Evolutionary conservation across 2,329 filamentous ascomycete genomes (phyloP).

Genomic region (Colletotrichum tanaceti): DNA sequence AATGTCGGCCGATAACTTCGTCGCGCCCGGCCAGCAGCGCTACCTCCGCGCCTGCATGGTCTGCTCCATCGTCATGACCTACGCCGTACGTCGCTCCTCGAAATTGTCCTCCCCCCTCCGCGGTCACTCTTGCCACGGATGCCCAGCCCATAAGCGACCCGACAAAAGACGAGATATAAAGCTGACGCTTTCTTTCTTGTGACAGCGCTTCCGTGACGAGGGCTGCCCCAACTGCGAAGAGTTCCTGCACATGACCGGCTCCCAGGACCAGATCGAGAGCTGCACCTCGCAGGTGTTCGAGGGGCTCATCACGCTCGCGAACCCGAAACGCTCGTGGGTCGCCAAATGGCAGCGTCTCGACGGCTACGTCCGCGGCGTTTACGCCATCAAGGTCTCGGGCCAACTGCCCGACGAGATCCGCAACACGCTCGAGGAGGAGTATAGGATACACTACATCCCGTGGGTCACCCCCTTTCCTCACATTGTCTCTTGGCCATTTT

Average conservation of each 20-base stretch:
- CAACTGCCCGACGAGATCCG: constrained; percentile 76
- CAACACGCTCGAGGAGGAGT: constrained; percentile 70
- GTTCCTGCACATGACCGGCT: constrained; percentile 84
- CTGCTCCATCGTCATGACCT: constrained; percentile 92
- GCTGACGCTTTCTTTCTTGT: background rate
- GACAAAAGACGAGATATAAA: background rate
- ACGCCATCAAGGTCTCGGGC: constrained; percentile 94
- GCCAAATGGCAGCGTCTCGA: constrained; percentile 96
- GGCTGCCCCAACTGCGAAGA: constrained; percentile 98
- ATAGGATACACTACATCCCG: constrained; percentile 74
- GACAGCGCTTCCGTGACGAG: constrained; percentile 82
- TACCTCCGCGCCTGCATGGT: constrained; percentile 98
- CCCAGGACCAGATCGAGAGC: constrained; percentile 84
- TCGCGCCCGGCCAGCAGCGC: constrained; percentile 80
- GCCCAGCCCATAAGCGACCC: background rate
- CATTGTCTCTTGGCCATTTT: background rate
- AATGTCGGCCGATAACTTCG: constrained; percentile 69
- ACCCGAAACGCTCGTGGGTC: constrained; percentile 90
- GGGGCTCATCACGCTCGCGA: constrained; percentile 85
- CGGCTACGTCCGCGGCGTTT: constrained; percentile 87
- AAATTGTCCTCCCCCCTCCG: constrained; percentile 14
- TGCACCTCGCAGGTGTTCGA: constrained; percentile 98
- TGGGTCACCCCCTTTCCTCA: constrained; percentile 54
- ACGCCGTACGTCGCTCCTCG: constrained; percentile 65
- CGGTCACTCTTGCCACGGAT: no score